These are phyloP conservation scores for Thuja plicata DNA, from an alignment of 83 land plant species.

Conservation along the genomic window DNA sequence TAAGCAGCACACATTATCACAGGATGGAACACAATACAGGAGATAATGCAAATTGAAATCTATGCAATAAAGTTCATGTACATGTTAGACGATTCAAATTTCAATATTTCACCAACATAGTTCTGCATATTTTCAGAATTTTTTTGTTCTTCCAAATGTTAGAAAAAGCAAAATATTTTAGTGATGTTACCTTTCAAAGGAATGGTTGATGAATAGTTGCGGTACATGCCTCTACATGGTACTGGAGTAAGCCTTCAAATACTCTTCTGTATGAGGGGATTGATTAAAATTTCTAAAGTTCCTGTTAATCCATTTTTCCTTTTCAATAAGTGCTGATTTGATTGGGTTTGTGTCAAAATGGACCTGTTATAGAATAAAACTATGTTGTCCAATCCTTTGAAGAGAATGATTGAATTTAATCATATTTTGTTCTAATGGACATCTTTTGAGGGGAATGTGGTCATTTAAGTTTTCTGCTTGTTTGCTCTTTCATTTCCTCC, in stretches of 20 bases:
- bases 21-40: not conserved
- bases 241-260: not conserved
- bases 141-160: not conserved
- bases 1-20: not conserved
- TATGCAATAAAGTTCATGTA: not conserved
- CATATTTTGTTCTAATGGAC: not conserved
- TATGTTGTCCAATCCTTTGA: not conserved
- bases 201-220: not conserved
- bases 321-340: not conserved
- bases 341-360: not conserved
- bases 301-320: not conserved
- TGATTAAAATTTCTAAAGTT: not conserved
- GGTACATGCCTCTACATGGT: not conserved
- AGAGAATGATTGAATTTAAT: not conserved
- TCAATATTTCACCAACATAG: not conserved
- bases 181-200: not conserved
- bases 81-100: not conserved
- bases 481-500: not conserved
- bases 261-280: not conserved
- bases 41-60: not conserved
- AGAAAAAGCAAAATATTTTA: not conserved
- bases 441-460: not conserved
- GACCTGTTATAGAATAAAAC: not conserved
- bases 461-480: not conserved
- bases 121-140: not conserved